These are phyloP conservation scores for Phytophthora aleatoria DNA, from an alignment of 352 stramenopile genomes.

Conservation along the genomic window DNA sequence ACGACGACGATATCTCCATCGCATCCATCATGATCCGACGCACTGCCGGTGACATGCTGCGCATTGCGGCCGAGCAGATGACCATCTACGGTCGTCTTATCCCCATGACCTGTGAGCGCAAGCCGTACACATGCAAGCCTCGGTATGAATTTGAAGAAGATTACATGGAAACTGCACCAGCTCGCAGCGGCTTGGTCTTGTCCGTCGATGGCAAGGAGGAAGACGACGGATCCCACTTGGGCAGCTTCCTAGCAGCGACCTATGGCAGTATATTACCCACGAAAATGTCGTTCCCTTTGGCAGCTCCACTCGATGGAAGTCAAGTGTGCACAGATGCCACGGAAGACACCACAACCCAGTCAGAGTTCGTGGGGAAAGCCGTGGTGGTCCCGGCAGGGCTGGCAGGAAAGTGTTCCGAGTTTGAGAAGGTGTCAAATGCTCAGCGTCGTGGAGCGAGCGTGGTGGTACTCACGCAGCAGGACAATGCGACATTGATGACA, in stretches of 20 bases:
- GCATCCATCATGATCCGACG: constrained; percentile 67
- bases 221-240: constrained; percentile 27
- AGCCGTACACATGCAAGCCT: constrained; percentile 53
- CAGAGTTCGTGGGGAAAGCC: constrained; percentile 30
- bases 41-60: constrained; percentile 55
- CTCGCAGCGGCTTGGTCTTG: constrained; percentile 47
- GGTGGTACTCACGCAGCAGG: constrained; percentile 36
- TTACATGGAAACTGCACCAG: constrained; percentile 42
- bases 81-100: constrained; percentile 52
- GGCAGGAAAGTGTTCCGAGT: constrained; percentile 34
- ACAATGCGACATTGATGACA: constrained; percentile 31
- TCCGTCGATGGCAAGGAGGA: constrained; percentile 6
- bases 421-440: constrained; percentile 48
- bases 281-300: constrained; percentile 28
- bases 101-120: constrained; percentile 57
- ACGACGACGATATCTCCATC: constrained; percentile 53
- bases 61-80: constrained; percentile 27
- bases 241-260: constrained; percentile 54
- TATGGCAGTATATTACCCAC: constrained; percentile 55
- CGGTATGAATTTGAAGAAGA: constrained; percentile 29
- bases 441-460: constrained; percentile 51
- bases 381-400: constrained; percentile 37
- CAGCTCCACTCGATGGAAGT: constrained; percentile 19
- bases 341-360: constrained; percentile 20
- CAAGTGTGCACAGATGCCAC: constrained; percentile 32